Percentiles rank a stretch among this genome's conserved stretches.
phyloP scores from a whole-genome alignment of 2,329 filamentous ascomycete genomes.

The Lasiodiplodia citricola region DNA sequence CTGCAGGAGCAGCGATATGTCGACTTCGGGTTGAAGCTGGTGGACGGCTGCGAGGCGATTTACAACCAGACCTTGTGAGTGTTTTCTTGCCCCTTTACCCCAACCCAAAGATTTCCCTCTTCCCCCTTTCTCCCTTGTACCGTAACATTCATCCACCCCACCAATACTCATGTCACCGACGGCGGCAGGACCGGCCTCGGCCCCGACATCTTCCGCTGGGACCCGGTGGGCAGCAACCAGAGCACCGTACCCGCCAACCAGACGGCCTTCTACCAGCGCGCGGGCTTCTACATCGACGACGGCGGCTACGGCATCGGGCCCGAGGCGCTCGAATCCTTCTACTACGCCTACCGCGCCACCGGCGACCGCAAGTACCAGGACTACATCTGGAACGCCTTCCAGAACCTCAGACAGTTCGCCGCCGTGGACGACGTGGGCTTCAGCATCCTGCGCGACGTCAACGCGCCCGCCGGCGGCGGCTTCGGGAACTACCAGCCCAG shows the following conservation, averaged over 20 bases:
- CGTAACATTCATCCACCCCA: too few relatives aligned
- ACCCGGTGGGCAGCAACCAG: conserved; percentile 29
- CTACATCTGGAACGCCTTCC: conserved; percentile 82
- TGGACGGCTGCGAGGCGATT: conserved; percentile 74
- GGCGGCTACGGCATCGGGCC: conserved; percentile 72
- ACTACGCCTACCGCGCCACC: conserved; percentile 85
- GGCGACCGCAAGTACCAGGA: conserved; percentile 78
- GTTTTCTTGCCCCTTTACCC: not conserved
- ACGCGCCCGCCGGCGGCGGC: conserved; percentile 63
- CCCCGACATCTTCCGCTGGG: conserved; percentile 65
- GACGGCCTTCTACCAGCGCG: conserved; percentile 64
- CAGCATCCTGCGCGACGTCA: conserved; percentile 70
- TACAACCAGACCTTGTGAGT: conserved; percentile 63
- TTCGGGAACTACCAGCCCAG: conserved; percentile 78
- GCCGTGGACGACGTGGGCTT: conserved; percentile 67
- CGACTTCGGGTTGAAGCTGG: conserved; percentile 74
- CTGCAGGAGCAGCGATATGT: conserved; percentile 70
- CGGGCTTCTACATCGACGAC: conserved; percentile 74
- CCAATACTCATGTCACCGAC: too few relatives aligned
- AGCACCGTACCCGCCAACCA: conserved; percentile 29
- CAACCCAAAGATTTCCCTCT: not conserved
- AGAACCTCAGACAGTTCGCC: conserved; percentile 68
- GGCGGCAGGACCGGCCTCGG: conserved; percentile 57
- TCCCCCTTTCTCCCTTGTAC: not conserved
- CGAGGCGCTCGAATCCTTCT: conserved; percentile 83